Base-by-base conservation (phyloP, 805 yeast genomes). In the Schwanniomyces pseudopolymorphus region DNA sequence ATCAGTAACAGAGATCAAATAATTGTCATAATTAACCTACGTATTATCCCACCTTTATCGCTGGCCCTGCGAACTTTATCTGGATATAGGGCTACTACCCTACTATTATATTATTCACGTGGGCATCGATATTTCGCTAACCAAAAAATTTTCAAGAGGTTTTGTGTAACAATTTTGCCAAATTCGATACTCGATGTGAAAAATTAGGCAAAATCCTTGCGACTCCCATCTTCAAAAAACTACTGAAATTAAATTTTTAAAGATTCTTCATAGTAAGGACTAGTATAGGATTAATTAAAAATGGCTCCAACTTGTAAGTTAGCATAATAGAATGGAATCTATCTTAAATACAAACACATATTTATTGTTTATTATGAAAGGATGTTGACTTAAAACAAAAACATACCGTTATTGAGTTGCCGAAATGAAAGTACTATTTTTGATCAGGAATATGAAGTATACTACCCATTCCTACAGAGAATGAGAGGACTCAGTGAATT, bases 251-350 rank as follows among this genome's bases (percentile, higher is more conserved):
- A 38, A 38, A 38, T 22, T 38, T 38, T 38, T 38, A 21, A 38
- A 38, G 40, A 22, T 38, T 38, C 42, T 36, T 48, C 22, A 36
- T 16, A 33, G 37, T 35, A 47, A 43, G 42, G 49, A 46, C 43
- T 46, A 43, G 42, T 37, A 38, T 39, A 38, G 45, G 45, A 48
- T 27, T 40, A 47, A 35, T 42, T 35, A 33, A 57, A 50, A 50
- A 59, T 59, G 63, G 60, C 63, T 55, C 63, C 63, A 59, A 52
- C 47, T 47, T 49, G 58, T 54, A 54, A 55, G 62, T 58, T 46
- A 44, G 39, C 10, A 24, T 33, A 25, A 20, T n/a, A 36, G 11
- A 5, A n/a, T 6, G 9, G 35, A 20, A 31, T 14, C 35, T 31
- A 31, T 17, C 35, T 31, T 31, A 7, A 14, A 31, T 26, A 16